A percentile compares a stretch with the other conserved stretches of the same genome.
Evolutionary conservation across 345 rosid species (phyloP).

Genomic region (Rubroshorea leprosula): DNA sequence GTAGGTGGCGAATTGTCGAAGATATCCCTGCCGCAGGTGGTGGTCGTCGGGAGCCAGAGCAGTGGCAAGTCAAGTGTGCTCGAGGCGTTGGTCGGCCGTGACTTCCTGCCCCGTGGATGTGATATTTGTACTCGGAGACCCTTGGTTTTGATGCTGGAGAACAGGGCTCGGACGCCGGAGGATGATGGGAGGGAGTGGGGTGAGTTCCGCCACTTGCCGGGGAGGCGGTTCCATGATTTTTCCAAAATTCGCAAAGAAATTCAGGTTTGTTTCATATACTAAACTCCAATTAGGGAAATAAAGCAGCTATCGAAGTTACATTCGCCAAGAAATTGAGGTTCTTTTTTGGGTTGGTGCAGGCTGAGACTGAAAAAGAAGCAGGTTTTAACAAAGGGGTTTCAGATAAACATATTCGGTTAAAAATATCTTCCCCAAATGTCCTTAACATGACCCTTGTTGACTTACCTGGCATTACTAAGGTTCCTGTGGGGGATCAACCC

Average conservation of each 20-base stretch:
- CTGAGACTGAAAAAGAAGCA: slow-evolving; percentile 58
- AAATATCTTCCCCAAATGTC: slow-evolving; percentile 52
- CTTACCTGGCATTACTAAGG: slow-evolving; percentile 69
- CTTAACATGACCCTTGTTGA: slow-evolving; percentile 63
- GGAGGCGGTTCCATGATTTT: slow-evolving; percentile 32
- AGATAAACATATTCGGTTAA: slow-evolving; percentile 48
- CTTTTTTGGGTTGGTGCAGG: slow-evolving; percentile 32
- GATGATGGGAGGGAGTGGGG: slow-evolving; percentile 32
- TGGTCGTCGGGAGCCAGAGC: slow-evolving; percentile 96
- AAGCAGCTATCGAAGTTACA: no score
- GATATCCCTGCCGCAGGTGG: slow-evolving; percentile 79
- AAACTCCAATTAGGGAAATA: no score
- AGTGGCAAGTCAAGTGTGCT: slow-evolving; percentile 99
- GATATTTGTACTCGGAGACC: slow-evolving; percentile 44
- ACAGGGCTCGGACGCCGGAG: slow-evolving; percentile 7
- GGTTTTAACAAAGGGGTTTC: slow-evolving; percentile 60
- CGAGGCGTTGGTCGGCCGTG: slow-evolving; percentile 77
- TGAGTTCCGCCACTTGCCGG: slow-evolving; percentile 37
- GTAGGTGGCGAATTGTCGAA: slow-evolving; percentile 19
- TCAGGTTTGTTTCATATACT: no score
- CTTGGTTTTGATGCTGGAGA: slow-evolving; percentile 29
- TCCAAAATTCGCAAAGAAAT: slow-evolving; percentile 32
- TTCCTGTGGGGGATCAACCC: slow-evolving; percentile 75
- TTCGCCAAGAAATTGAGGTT: slow-evolving; percentile 41
- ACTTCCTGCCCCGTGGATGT: slow-evolving; percentile 44